Conservation (phyloP, 331 rosid species). For the Telfairia occidentalis region DNA sequence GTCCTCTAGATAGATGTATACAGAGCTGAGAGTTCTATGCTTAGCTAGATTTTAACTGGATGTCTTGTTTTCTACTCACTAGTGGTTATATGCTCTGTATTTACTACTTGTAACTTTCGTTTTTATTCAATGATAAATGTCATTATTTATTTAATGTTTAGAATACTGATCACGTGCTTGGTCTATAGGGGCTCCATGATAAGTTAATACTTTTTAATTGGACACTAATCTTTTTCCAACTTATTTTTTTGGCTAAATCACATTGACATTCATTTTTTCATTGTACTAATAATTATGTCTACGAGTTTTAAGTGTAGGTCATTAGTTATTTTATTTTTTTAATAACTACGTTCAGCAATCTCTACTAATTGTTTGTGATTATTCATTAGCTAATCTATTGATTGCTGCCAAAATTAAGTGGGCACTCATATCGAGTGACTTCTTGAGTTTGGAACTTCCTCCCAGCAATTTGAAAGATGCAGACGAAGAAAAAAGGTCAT, state of each 20-base stretch:
- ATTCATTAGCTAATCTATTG: conserved; percentile 9
- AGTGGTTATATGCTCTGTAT: neutral
- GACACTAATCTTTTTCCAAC: neutral
- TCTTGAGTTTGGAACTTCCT: conserved; percentile 8
- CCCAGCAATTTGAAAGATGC: conserved; percentile 42
- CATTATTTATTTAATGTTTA: neutral
- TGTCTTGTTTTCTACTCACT: neutral
- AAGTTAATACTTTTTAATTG: neutral
- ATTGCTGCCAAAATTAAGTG: conserved; percentile 17
- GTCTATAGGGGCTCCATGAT: neutral
- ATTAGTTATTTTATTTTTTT: neutral
- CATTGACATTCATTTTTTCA: too few relatives aligned
- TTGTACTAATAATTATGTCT: too few relatives aligned
- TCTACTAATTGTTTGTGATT: neutral
- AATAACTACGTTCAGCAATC: neutral
- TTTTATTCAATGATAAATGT: neutral
- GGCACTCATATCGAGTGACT: conserved; percentile 1
- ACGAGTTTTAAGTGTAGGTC: too few relatives aligned
- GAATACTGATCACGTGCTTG: neutral
- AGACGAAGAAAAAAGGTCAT: conserved; percentile 58
- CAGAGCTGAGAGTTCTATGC: neutral
- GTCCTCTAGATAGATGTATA: neutral
- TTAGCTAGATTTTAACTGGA: neutral
- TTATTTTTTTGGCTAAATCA: too few relatives aligned
- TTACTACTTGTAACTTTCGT: neutral